Base-by-base conservation (phyloP, 805 yeast species). In the Myxozyma udenii region DNA sequence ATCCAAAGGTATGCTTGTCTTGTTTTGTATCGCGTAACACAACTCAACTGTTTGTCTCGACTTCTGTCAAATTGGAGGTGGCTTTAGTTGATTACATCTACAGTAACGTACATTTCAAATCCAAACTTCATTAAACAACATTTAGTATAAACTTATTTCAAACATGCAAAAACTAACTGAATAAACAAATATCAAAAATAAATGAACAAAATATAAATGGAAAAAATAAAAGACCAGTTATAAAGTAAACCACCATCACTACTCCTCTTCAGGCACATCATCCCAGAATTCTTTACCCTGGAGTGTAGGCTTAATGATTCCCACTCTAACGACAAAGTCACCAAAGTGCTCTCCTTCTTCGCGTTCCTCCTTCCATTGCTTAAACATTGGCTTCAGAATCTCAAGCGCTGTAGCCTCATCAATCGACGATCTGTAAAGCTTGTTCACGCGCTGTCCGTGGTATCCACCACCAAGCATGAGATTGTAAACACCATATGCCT, bases 211-310 rank as follows among this genome's bases (percentile, higher is more conserved):
- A n/a, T n/a, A n/a, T n/a, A n/a, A n/a, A n/a, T n/a, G n/a, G n/a
- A n/a, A n/a, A n/a, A n/a, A n/a, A n/a, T n/a, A n/a, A n/a, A n/a
- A n/a, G n/a, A n/a, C n/a, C n/a, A n/a, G n/a, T n/a, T n/a, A n/a
- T n/a, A n/a, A n/a, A n/a, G n/a, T 21, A 5, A 32, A 2, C 14
- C 46, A n/a, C 26, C 11, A 43, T 36, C 40, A 44, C 47, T 55
- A 53, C 22, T 55, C 60, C 35, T 84, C 90, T 66, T 84, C 95
- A 30, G 91, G 84, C 57, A 91, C 80, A 65, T 87, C 93, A 55
- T 91, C 97, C 76, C 95, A 95, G 87, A 93, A 90, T 68, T 80
- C 84, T 68, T 84, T 87, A 58, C 98, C 98, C 69, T 87, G 95
- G 41, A 80, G 71, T 25, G 97, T 90, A 57, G 90, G 93, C 64